Base-by-base conservation (phyloP, 2,329 filamentous ascomycete species). In the Podosphaera leucotricha region DNA sequence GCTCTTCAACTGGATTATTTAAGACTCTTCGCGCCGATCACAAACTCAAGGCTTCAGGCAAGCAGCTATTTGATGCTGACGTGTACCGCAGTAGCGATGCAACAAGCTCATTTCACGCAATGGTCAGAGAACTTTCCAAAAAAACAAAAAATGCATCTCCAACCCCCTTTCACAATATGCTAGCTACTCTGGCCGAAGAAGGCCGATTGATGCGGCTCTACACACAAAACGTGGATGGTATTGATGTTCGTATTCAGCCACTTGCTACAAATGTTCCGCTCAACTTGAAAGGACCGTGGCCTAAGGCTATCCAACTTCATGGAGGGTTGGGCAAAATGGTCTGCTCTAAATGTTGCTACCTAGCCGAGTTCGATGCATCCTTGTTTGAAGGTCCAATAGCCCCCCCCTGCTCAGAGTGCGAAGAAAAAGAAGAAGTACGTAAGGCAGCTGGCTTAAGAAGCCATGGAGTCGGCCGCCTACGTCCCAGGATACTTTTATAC, bases 251-350 rank as follows among this genome's bases (percentile, higher is more conserved):
- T 6, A 70, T 98, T 60, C 66, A 75, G 40, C 86, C 87, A 2
- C 66, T 98, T 7, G 69, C 71, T 21, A 95, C 90, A 0, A 70
- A 71, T 43, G 76, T 93, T 1, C 90, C 90, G 1, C 67, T 98
- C 11, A 78, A 77, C 48, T 52, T 43, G n/a, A 92, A 90, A 58
- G 85, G 77, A 0, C 86, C 86, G 15, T 98, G 90, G 90, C 90
- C 90, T 2, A 76, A 75, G 51, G 92, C 90, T 0, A 75, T 98
- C 48, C 90, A 95, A 60, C 70, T 98, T 7, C 90, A 98, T 54
- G 90, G 90, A 33, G 86, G 87, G 16, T 69, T 98, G 30, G 77
- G 85, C 54, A 90, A 93, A 59, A 95, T 95, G 87, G 80, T 92
- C 15, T 98, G 90, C 62, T 84, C 84, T 38, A 95, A 95, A 60